Percentiles rank a stretch among this genome's conserved stretches.
phyloP scores from a whole-genome alignment of 345 rosid genomes.

The Noccaea caerulescens region DNA sequence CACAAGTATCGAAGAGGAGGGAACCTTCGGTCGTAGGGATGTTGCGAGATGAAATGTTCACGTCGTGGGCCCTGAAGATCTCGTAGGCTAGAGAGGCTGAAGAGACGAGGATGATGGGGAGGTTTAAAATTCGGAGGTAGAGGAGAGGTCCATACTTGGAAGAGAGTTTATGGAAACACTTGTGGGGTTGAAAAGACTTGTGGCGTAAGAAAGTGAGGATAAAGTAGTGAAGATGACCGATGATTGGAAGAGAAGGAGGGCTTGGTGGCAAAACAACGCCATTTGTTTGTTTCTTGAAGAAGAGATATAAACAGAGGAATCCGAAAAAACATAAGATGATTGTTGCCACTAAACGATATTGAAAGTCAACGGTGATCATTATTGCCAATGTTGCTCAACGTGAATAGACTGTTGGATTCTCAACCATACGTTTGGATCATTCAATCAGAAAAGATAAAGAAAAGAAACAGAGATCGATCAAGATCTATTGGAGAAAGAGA shows the following conservation, averaged over 20 bases:
- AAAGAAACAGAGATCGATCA: too few species aligned
- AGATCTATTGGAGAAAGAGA: too few species aligned
- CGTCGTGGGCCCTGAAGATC: neutral
- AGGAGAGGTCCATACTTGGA: slow-evolving; percentile 16
- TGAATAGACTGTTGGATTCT: neutral
- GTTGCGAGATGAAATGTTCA: slow-evolving; percentile 17
- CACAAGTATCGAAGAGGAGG: neutral
- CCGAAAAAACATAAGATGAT: neutral
- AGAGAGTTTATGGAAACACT: neutral
- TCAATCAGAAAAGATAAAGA: too few species aligned
- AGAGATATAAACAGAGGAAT: neutral
- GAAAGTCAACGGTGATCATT: neutral
- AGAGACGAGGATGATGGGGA: neutral
- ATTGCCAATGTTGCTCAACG: neutral
- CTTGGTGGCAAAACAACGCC: neutral
- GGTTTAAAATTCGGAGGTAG: neutral
- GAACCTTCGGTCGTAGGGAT: neutral
- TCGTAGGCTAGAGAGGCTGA: slow-evolving; percentile 7
- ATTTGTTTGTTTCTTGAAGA: neutral
- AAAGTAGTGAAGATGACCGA: slow-evolving; percentile 8
- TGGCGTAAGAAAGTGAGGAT: neutral
- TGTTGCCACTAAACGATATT: neutral
- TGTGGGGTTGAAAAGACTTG: neutral
- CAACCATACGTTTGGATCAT: neutral
- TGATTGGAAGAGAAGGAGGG: slow-evolving; percentile 17